These are phyloP conservation scores for Helicocarpus griseus DNA, from an alignment of 2,329 filamentous ascomycete genomes.

Conservation along the genomic window DNA sequence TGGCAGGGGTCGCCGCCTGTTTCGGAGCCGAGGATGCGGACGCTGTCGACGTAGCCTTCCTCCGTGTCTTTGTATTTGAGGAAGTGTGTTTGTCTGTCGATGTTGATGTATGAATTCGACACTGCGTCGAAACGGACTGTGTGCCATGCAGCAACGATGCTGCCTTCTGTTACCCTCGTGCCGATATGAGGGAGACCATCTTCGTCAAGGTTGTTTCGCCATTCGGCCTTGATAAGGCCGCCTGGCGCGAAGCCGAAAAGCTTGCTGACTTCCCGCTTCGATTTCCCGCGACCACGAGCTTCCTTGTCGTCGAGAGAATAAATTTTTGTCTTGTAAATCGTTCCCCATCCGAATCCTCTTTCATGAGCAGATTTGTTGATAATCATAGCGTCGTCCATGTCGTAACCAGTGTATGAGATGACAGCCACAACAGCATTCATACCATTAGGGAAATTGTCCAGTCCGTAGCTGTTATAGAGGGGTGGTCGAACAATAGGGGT, in stretches of 20 bases:
- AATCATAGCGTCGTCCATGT: slow-evolving; percentile 99
- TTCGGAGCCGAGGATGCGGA: slow-evolving; percentile 81
- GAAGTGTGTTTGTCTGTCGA: slow-evolving; percentile 75
- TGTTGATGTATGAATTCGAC: slow-evolving; percentile 69
- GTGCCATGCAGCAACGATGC: slow-evolving; percentile 82
- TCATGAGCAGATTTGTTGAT: slow-evolving; percentile 96
- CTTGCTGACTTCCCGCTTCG: slow-evolving; percentile 61
- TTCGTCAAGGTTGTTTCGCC: slow-evolving; percentile 65
- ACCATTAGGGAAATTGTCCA: slow-evolving; percentile 97
- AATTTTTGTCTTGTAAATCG: slow-evolving; percentile 96
- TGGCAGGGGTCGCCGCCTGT: slow-evolving; percentile 74
- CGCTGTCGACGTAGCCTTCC: slow-evolving; percentile 80
- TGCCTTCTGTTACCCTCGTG: slow-evolving; percentile 65
- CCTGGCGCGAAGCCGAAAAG: slow-evolving; percentile 86
- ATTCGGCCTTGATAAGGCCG: slow-evolving; percentile 59
- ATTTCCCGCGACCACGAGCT: slow-evolving; percentile 53
- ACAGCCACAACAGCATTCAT: slow-evolving; percentile 93
- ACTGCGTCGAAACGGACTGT: slow-evolving; percentile 65
- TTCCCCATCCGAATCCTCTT: slow-evolving; percentile 88
- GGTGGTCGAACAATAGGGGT: slow-evolving; percentile 88
- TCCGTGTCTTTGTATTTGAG: slow-evolving; percentile 94
- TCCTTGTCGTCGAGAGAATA: slow-evolving; percentile 73
- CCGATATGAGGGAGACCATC: slow-evolving; percentile 82
- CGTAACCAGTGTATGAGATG: slow-evolving; percentile 96
- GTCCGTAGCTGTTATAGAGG: slow-evolving; percentile 88